Conservation (phyloP, 495 filamentous ascomycete genomes). For the Xylaria castorea region DNA sequence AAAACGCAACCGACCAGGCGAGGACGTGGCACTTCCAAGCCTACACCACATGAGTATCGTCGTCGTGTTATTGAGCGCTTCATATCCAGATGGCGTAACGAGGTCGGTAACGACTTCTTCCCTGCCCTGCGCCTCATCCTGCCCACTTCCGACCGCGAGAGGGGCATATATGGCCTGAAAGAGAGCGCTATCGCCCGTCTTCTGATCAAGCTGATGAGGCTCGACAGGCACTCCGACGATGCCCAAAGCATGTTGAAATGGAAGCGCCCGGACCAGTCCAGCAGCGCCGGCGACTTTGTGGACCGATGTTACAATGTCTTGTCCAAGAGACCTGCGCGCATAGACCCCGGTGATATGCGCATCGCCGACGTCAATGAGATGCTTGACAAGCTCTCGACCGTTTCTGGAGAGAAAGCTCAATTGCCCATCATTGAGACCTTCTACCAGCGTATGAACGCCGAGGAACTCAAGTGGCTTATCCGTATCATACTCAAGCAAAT, state of each 20-base stretch:
- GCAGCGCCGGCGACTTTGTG: conserved; percentile 82
- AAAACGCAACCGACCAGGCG: conserved; percentile 74
- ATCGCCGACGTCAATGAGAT: conserved; percentile 90
- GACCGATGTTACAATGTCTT: conserved; percentile 85
- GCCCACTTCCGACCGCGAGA: conserved; percentile 92
- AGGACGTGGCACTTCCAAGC: conserved; percentile 60
- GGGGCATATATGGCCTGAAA: conserved; percentile 93
- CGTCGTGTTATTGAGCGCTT: conserved; percentile 89
- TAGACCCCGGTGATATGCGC: conserved; percentile 73
- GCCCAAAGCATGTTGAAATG: conserved; percentile 86
- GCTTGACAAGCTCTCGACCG: conserved; percentile 78
- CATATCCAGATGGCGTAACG: conserved; percentile 84
- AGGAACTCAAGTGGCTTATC: conserved; percentile 93
- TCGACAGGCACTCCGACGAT: conserved; percentile 90
- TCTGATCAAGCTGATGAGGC: conserved; percentile 89
- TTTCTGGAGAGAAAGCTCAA: conserved; percentile 82
- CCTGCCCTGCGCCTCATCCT: conserved; percentile 90
- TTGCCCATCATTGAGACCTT: conserved; percentile 79
- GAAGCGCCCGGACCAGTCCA: conserved; percentile 81
- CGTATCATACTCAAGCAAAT: conserved; percentile 95
- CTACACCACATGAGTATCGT: conserved; percentile 81
- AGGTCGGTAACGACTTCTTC: conserved; percentile 91
- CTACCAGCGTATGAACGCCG: conserved; percentile 89
- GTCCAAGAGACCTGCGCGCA: conserved; percentile 81
- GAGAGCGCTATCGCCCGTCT: conserved; percentile 89